Conservation (phyloP, 2,329 filamentous ascomycete species). For the Colletotrichum sp. region DNA sequence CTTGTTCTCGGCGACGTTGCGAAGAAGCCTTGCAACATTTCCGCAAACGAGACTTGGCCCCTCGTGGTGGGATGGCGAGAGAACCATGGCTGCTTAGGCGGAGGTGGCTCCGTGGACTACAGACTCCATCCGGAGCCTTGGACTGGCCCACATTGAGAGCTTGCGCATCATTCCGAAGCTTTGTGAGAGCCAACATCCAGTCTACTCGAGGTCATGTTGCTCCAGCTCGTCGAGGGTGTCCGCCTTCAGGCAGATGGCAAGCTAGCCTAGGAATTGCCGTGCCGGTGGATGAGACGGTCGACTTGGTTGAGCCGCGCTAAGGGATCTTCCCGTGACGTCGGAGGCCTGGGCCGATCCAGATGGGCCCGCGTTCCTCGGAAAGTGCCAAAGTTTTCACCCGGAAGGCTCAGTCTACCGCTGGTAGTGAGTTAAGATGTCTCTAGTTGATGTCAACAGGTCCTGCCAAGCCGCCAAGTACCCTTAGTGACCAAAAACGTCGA, state of each 20-base stretch:
- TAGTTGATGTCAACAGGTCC: background rate
- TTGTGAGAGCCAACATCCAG: background rate
- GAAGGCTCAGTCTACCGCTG: background rate
- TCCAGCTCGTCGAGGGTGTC: background rate
- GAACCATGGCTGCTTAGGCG: background rate
- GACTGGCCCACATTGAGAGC: background rate
- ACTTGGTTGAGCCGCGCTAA: background rate
- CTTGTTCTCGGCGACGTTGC: background rate
- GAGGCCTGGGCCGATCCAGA: background rate
- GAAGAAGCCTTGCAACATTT: background rate
- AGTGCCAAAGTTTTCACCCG: no score
- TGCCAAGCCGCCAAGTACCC: background rate
- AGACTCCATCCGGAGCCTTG: background rate
- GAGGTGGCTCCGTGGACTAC: background rate
- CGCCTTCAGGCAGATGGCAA: background rate
- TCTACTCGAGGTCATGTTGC: background rate
- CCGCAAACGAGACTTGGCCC: background rate
- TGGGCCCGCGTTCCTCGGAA: background rate
- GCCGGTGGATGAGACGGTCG: background rate
- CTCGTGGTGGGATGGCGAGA: background rate
- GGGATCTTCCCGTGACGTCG: background rate
- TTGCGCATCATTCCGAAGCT: background rate
- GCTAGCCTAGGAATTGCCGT: background rate
- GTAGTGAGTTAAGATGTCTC: background rate
- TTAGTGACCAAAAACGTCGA: background rate